Conservation (phyloP, 2,329 filamentous ascomycete species). For the Mycosphaerelloides madeirae region DNA sequence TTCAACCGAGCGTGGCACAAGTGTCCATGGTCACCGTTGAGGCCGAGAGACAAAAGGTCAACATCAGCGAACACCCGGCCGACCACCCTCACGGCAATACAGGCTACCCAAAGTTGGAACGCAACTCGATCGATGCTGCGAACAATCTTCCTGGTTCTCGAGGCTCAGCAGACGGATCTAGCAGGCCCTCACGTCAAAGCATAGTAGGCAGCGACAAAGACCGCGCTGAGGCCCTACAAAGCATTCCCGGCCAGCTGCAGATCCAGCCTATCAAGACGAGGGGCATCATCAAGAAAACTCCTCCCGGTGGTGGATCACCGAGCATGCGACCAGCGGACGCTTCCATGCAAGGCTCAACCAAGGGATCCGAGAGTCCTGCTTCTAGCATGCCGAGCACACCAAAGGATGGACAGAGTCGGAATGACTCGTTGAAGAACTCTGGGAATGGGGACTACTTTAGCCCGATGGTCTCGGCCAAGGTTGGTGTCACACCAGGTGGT, state of each 20-base stretch:
- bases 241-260: conserved; percentile 47
- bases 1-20: conserved; percentile 64
- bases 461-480: conserved; percentile 65
- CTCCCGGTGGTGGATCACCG: conserved; percentile 62
- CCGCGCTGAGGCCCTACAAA: conserved; percentile 83
- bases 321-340: conserved; percentile 59
- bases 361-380: conserved; percentile 69
- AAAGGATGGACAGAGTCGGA: conserved; percentile 62
- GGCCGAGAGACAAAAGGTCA: conserved; percentile 79
- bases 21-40: conserved; percentile 96
- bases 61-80: conserved; percentile 66
- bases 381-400: conserved; percentile 87
- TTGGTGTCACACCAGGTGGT: conserved; percentile 74
- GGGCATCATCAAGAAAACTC: conserved; percentile 84
- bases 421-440: conserved; percentile 48
- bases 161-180: conserved; percentile 52
- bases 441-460: conserved; percentile 88
- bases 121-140: conserved; percentile 70
- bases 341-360: conserved; percentile 51
- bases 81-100: conserved; percentile 67
- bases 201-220: conserved; percentile 88
- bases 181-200: conserved; percentile 67
- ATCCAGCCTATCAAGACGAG: conserved; percentile 41
- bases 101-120: conserved; percentile 78
- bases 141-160: conserved; percentile 27